These are phyloP conservation scores for Entomortierella chlamydospora DNA, from an alignment of 192 early-diverging fungal genomes.

Conservation along the genomic window DNA sequence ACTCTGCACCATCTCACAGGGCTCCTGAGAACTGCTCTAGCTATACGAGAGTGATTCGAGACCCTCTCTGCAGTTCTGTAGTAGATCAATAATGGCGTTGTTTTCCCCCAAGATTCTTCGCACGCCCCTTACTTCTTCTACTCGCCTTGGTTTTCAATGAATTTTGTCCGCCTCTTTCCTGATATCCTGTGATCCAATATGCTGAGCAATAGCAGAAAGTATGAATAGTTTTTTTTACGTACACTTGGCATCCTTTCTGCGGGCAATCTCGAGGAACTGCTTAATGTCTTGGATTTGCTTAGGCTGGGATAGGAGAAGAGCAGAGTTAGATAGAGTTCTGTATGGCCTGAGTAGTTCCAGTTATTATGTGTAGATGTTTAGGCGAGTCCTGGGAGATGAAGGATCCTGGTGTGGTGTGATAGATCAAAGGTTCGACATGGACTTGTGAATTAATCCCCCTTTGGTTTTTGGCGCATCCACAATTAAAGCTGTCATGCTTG, in stretches of 20 bases:
- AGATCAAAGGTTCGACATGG: constrained; percentile 29
- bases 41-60: too few relatives aligned
- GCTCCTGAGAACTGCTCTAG: too few relatives aligned
- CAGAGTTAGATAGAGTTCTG: neutral
- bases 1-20: too few relatives aligned
- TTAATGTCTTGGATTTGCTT: constrained; percentile 99
- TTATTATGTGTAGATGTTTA: neutral
- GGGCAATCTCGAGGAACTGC: constrained; percentile 95
- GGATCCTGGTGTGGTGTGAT: neutral
- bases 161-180: too few relatives aligned
- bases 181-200: neutral
- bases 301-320: constrained; percentile 71
- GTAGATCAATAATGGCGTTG: too few relatives aligned
- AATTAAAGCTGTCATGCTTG: too few relatives aligned
- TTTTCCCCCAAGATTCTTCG: too few relatives aligned
- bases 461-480: too few relatives aligned
- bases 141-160: too few relatives aligned
- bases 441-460: neutral
- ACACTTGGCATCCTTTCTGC: constrained; percentile 96
- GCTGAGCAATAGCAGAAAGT: neutral
- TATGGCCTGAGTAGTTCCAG: too few relatives aligned
- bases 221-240: constrained; percentile 36
- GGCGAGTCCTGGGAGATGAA: neutral
- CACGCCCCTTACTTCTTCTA: too few relatives aligned
- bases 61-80: too few relatives aligned